Evolutionary conservation across 352 stramenopile genomes (phyloP), one percentile per base, ranked within the genome.

Genomic region (Pythium vanterpoolii): DNA sequence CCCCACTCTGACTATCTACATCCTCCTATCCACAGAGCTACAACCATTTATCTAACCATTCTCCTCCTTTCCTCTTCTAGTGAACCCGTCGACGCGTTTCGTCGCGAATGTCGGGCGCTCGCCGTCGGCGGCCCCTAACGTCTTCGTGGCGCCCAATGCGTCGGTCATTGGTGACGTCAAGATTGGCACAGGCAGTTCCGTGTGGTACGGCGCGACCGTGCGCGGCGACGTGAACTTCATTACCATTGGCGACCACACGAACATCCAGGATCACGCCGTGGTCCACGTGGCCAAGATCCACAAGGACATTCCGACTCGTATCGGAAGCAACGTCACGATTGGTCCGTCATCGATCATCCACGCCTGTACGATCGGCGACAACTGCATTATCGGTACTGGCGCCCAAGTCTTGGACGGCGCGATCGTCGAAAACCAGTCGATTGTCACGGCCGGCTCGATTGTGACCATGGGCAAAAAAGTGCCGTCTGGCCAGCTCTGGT

Each of bases 201-300:
- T 98, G 58, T 98, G 90, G 93, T 98, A 98, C 73, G 88, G 90
- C 47, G 86, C 90, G 42, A 96, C 92, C 24, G 74, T 98, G 60
- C 81, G 93, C 39, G 89, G 86, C 43, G 91, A 98, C 70, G 83
- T 97, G 53, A 96, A 97, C 74, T 64, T 85, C 71, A 96, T 98
- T 56, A 91, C 77, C 7, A 98, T 99, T 72, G 96, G 95, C 34
- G 82, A 95, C 38, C 90, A 97, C 77, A 95, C 87, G 70, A 96
- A 90, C 72, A 94, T 98, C 53, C 87, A 96, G 65, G 93, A 98
- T 71, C 82, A 95, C 68, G 91, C 86, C 5, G 84, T 98, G n/a
- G 76, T 98, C 48, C 90, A 97, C 66, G 91, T 96, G 66, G 86
- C 93, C 60, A 98, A 98, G 74, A 95, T 97, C 66, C 81, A 89